These are phyloP conservation scores for Dipteronia dyeriana DNA, from an alignment of 345 rosid species.

Conservation along the genomic window DNA sequence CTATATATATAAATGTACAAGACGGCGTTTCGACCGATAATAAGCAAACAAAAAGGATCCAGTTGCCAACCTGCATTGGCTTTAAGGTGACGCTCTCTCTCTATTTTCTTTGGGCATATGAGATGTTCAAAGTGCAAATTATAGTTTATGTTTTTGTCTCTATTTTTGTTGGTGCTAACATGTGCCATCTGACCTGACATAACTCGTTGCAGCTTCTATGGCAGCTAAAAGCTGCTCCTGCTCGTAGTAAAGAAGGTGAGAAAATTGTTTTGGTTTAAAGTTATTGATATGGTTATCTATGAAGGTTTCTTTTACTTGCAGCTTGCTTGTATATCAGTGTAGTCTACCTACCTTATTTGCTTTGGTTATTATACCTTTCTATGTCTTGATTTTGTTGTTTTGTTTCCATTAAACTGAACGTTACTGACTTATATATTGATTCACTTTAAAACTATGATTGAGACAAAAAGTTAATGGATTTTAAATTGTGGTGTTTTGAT, in stretches of 20 bases:
- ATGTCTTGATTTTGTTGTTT: not conserved
- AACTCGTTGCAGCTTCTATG: conserved; percentile 8
- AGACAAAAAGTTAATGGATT: not conserved
- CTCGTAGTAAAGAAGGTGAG: conserved; percentile 8
- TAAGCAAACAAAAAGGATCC: conserved; percentile 36
- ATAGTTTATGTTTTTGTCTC: not conserved
- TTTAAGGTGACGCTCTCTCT: conserved; percentile 48
- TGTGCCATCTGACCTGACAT: not conserved
- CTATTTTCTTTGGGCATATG: not conserved
- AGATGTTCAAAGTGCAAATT: not conserved
- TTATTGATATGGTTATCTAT: not conserved
- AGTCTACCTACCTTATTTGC: not conserved
- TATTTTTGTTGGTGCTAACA: not conserved
- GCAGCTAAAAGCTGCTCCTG: conserved; percentile 4
- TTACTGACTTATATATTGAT: not conserved
- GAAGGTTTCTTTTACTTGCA: not conserved
- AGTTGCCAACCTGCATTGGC: conserved; percentile 63
- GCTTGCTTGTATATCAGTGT: not conserved
- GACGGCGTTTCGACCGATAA: conserved; percentile 34
- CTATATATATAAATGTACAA: conserved; percentile 42
- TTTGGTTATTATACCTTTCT: not conserved
- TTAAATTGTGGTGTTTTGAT: too few species aligned
- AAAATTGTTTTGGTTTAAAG: not conserved
- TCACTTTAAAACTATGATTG: not conserved
- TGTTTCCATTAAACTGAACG: not conserved